Evolutionary conservation across 2,329 filamentous ascomycete genomes (phyloP).

Genomic region (Didymella glomerata): DNA sequence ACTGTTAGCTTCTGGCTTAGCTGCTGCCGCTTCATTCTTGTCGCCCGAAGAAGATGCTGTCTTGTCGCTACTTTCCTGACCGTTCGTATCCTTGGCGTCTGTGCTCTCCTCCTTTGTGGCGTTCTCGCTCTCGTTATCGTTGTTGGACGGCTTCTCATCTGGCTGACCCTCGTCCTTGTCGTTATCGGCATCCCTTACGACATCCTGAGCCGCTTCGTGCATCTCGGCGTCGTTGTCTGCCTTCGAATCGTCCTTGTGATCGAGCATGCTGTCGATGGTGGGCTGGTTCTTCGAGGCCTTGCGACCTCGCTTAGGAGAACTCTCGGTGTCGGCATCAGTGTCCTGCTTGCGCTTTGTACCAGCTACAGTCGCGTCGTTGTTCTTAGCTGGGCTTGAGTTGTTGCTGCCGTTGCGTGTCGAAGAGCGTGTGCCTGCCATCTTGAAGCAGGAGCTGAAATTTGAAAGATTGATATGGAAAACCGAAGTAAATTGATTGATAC

Average conservation of each 20-base stretch:
- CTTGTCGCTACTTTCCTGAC: conserved; percentile 38
- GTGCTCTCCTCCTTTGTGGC: conserved; percentile 5
- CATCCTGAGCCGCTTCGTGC: conserved; percentile 10
- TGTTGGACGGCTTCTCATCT: conserved; percentile 28
- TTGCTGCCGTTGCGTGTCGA: conserved; percentile 31
- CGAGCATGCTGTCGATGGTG: conserved; percentile 62
- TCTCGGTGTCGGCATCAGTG: conserved; percentile 36
- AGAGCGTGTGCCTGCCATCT: conserved; percentile 44
- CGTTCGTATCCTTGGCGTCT: conserved; percentile 28
- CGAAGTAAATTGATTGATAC: background rate
- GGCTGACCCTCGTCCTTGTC: conserved; percentile 5
- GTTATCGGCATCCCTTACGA: conserved; percentile 16
- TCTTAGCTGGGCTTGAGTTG: conserved; percentile 33
- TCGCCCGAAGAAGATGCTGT: conserved; percentile 31
- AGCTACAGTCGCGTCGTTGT: conserved; percentile 42
- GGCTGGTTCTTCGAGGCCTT: conserved; percentile 58
- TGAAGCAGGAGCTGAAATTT: background rate
- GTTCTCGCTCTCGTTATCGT: conserved; percentile 15
- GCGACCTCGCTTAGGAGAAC: conserved; percentile 55
- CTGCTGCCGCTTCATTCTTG: conserved; percentile 25
- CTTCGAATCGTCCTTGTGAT: conserved; percentile 44
- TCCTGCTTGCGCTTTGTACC: conserved; percentile 55
- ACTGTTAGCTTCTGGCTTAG: conserved; percentile 31
- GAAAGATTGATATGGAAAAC: background rate
- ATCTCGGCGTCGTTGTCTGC: conserved; percentile 38